Percentiles rank a stretch among this genome's conserved stretches.
Conservation (phyloP, 495 filamentous ascomycete species). For the Schizothecium vesticola region DNA sequence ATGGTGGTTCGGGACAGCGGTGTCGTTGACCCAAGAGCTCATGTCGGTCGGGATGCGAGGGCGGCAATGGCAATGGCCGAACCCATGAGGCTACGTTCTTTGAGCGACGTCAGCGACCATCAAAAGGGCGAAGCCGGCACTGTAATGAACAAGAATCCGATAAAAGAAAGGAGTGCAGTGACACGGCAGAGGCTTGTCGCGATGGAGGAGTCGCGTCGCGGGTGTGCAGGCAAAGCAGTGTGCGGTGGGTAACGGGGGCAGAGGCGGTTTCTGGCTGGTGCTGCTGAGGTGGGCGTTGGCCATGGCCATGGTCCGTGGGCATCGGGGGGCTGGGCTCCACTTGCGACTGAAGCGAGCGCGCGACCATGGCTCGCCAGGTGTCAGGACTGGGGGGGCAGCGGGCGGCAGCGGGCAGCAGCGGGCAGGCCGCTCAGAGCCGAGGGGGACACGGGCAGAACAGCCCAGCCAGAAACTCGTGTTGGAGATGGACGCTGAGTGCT, state of each 20-base stretch:
- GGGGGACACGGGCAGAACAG: neutral
- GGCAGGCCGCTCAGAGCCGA: neutral
- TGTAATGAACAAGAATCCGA: constrained; percentile 20
- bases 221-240: constrained; percentile 28
- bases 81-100: constrained; percentile 45
- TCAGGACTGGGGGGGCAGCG: neutral
- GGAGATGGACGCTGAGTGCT: neutral
- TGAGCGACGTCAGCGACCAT: constrained; percentile 44
- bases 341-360: constrained; percentile 13
- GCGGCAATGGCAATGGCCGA: constrained; percentile 27
- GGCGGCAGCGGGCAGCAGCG: neutral
- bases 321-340: constrained; percentile 23
- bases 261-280: constrained; percentile 27
- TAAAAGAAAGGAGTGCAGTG: constrained; percentile 36
- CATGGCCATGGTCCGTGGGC: constrained; percentile 11
- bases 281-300: constrained; percentile 18
- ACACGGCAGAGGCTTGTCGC: constrained; percentile 42
- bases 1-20: constrained; percentile 68
- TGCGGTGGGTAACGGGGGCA: constrained; percentile 32
- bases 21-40: constrained; percentile 81
- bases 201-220: constrained; percentile 53
- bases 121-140: constrained; percentile 28
- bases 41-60: constrained; percentile 43
- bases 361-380: neutral
- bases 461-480: neutral